These are phyloP conservation scores for Chrysosporium queenslandicum DNA, from an alignment of 2,329 filamentous ascomycete genomes.

Conservation along the genomic window DNA sequence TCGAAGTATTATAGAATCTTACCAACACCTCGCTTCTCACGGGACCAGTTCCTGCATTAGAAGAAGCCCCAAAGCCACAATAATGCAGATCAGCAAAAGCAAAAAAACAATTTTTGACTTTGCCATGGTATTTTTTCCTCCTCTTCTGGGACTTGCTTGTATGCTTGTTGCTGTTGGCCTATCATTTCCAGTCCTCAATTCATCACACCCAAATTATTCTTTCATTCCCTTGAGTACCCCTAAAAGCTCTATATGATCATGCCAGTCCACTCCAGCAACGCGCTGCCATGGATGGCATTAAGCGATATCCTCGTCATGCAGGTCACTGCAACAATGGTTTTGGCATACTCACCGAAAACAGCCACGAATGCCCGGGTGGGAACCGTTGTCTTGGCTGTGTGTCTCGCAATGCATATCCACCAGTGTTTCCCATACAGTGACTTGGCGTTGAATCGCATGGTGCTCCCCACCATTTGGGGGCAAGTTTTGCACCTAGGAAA, in stretches of 20 bases:
- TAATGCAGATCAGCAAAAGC: not conserved
- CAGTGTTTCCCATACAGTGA: not conserved
- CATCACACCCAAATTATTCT: no score
- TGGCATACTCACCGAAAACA: conserved; percentile 1
- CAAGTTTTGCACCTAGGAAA: not conserved
- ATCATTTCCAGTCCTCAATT: no score
- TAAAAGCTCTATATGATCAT: not conserved
- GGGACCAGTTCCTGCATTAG: not conserved
- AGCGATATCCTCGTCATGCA: not conserved
- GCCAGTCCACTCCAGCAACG: not conserved
- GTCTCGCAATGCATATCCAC: not conserved
- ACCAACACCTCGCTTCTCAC: not conserved
- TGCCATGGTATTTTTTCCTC: not conserved
- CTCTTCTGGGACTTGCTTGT: not conserved
- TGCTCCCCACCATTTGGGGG: not conserved
- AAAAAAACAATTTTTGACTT: no score
- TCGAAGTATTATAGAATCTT: not conserved
- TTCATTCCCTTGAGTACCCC: no score
- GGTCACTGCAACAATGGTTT: not conserved
- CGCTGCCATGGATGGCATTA: not conserved
- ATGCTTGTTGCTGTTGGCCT: no score
- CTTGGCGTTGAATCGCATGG: not conserved
- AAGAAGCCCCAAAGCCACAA: not conserved
- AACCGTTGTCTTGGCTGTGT: not conserved
- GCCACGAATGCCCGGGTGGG: not conserved